These are phyloP conservation scores for Scedosporium apiospermum DNA, from an alignment of 2,329 filamentous ascomycete species.

Conservation along the genomic window DNA sequence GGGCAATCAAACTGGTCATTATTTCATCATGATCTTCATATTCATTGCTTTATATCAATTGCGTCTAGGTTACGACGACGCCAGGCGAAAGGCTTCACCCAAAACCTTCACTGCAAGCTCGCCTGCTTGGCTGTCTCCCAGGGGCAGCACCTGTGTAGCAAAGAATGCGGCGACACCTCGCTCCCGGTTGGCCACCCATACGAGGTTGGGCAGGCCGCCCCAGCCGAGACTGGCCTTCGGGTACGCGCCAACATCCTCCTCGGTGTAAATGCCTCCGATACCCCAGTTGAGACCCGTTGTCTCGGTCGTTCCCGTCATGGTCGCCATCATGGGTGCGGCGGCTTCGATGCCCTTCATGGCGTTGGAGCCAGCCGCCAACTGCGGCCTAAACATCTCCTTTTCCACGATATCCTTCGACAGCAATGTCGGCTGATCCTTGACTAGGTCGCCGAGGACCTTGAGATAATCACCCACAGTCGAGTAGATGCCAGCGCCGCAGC, in stretches of 20 bases:
- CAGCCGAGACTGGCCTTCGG: neutral
- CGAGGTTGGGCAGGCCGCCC: conserved; percentile 3
- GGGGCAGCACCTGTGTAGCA: neutral
- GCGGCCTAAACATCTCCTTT: neutral
- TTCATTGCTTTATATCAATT: too few species aligned
- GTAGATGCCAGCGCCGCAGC: neutral
- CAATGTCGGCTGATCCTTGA: neutral
- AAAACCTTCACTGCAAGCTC: neutral
- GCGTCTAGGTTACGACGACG: neutral
- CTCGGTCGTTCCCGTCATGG: neutral
- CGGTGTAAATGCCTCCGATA: neutral
- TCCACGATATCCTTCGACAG: neutral
- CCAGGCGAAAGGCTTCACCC: neutral
- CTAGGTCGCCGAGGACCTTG: neutral
- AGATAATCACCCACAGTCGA: neutral
- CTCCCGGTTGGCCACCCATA: conserved; percentile 2
- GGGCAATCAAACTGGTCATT: too few species aligned
- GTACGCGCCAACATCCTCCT: neutral
- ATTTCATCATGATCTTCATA: too few species aligned
- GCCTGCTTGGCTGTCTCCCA: neutral
- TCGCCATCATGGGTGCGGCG: neutral
- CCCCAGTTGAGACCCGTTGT: neutral
- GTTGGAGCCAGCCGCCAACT: neutral
- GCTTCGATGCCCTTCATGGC: neutral
- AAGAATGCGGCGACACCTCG: conserved; percentile 12